Percentiles rank a stretch among this genome's conserved stretches.
phyloP scores from a whole-genome alignment of 2,329 filamentous ascomycete species.

The Calonectria hongkongensis region DNA sequence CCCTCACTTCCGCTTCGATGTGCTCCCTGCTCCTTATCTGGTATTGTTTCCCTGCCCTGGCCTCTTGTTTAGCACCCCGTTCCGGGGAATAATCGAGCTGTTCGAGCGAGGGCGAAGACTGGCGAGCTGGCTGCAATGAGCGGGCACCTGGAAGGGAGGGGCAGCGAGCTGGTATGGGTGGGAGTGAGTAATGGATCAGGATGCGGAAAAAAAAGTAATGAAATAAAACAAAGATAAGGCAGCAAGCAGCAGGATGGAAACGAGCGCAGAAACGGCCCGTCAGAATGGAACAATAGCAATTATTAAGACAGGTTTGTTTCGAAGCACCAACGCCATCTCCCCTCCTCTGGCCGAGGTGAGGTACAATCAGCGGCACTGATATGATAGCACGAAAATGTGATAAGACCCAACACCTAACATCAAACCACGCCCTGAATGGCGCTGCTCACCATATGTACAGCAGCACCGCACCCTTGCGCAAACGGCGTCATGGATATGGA shows the following conservation, averaged over 20 bases:
- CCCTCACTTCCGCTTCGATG: conserved; percentile 33
- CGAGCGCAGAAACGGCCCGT: conserved; percentile 1
- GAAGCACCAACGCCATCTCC: conserved; percentile 31
- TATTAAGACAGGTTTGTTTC: conserved; percentile 37
- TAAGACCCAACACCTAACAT: conserved; percentile 34
- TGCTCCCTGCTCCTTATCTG: conserved; percentile 29
- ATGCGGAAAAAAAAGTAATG: not conserved
- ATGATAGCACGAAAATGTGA: conserved; percentile 42
- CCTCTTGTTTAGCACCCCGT: not conserved
- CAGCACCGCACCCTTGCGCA: conserved; percentile 18
- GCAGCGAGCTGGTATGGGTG: conserved; percentile 1
- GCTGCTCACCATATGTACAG: conserved; percentile 21
- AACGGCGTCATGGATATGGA: conserved; percentile 26
- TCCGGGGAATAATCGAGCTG: not conserved
- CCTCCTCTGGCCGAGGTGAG: conserved; percentile 34
- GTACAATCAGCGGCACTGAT: conserved; percentile 42
- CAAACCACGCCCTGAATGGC: conserved; percentile 12
- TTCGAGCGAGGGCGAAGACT: not conserved
- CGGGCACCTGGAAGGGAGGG: conserved; percentile 16
- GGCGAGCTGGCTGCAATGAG: conserved; percentile 5
- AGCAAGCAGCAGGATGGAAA: conserved; percentile 21
- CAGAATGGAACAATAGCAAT: conserved; percentile 31
- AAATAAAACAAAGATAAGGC: conserved; percentile 22
- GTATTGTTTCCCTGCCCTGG: not conserved
- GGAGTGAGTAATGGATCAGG: not conserved